These are phyloP conservation scores for Pestalotiopsis sp. DNA, from an alignment of 2,329 filamentous ascomycete species.

Conservation along the genomic window DNA sequence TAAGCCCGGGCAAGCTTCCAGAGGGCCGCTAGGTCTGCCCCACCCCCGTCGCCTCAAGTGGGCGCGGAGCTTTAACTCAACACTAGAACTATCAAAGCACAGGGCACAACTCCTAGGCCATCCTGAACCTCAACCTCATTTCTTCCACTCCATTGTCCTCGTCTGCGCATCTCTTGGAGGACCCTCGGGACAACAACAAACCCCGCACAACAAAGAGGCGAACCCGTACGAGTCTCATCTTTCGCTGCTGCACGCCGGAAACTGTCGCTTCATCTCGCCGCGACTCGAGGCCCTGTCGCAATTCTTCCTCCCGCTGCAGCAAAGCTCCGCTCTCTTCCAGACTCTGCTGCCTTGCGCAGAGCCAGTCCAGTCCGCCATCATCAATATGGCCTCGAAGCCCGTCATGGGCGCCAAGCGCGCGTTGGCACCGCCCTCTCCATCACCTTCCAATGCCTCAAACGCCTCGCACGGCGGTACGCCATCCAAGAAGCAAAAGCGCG, in stretches of 20 bases:
- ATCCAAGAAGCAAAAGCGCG: slow-evolving; percentile 64
- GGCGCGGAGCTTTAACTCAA: neutral
- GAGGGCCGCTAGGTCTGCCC: neutral
- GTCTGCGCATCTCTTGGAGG: neutral
- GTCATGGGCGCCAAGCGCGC: slow-evolving; percentile 43
- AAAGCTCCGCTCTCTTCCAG: neutral
- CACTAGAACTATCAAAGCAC: neutral
- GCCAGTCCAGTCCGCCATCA: neutral
- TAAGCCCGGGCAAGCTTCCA: no score
- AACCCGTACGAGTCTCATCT: neutral
- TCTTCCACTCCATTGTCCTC: neutral
- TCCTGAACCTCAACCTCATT: neutral
- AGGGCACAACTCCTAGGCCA: neutral
- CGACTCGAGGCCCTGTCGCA: neutral
- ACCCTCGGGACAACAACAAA: neutral
- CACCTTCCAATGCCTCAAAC: slow-evolving; percentile 53
- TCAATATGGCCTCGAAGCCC: neutral
- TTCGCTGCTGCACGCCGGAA: neutral
- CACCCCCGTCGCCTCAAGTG: neutral
- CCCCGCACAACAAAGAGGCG: neutral
- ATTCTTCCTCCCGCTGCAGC: neutral
- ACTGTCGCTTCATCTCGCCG: neutral
- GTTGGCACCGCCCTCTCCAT: slow-evolving; percentile 63
- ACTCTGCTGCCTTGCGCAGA: neutral
- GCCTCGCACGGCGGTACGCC: slow-evolving; percentile 60